Evolutionary conservation across 148 eudicot species (phyloP).

Genomic region (Chenopodium quinoa): DNA sequence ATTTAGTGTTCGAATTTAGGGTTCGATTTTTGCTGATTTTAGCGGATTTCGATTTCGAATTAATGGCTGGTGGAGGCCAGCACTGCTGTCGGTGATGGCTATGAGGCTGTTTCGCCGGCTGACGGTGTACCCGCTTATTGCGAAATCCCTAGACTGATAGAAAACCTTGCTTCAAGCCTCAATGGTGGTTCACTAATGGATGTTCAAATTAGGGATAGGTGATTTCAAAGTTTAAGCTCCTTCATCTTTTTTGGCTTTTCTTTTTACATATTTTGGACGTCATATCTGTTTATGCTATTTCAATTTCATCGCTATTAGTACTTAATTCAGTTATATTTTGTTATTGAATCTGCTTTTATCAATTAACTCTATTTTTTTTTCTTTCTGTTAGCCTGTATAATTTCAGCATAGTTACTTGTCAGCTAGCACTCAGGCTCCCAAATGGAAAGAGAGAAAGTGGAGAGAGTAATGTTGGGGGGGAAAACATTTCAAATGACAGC

Average conservation of each 20-base stretch:
- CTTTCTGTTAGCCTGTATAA: background rate
- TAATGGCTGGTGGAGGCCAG: too few relatives aligned
- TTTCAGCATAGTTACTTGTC: conserved; percentile 93
- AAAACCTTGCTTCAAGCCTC: conserved; percentile 75
- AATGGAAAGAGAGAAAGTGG: conserved; percentile 32
- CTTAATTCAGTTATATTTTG: background rate
- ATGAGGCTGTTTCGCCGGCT: too few relatives aligned
- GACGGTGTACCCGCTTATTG: conserved; percentile 51
- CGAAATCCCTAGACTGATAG: conserved; percentile 72
- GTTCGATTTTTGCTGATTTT: too few relatives aligned
- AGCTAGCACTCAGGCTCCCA: conserved; percentile 64
- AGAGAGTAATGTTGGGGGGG: conserved; percentile 22
- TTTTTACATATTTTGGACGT: background rate
- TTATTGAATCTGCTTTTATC: background rate
- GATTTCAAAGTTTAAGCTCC: conserved; percentile 6
- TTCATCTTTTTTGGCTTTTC: background rate
- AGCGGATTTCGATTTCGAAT: too few relatives aligned
- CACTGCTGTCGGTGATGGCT: too few relatives aligned
- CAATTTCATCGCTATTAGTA: background rate
- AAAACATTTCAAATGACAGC: conserved; percentile 35
- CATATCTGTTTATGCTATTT: background rate
- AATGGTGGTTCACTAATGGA: conserved; percentile 69
- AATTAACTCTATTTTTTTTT: background rate
- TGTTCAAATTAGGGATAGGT: conserved; percentile 93
- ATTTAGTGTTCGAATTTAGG: too few relatives aligned